Evolutionary conservation across 129 eudicot genomes (phyloP).

Genomic region (Flaveria robusta): DNA sequence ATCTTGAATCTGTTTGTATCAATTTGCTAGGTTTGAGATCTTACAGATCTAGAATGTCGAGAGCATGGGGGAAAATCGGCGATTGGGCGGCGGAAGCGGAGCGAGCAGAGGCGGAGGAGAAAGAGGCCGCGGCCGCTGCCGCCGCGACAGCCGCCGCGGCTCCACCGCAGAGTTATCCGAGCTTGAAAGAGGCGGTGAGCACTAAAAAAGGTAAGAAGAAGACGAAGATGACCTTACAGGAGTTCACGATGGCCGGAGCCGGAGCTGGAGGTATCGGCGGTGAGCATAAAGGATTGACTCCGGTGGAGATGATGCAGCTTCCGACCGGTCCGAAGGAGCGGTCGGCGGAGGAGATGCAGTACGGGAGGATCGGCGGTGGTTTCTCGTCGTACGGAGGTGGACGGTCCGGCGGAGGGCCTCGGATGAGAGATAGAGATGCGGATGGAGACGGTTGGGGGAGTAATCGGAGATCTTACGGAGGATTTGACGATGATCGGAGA

Average conservation of each 20-base stretch:
- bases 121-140: slow-evolving; percentile 44
- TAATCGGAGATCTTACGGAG: slow-evolving; percentile 55
- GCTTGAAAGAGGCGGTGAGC: slow-evolving; percentile 59
- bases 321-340: slow-evolving; percentile 87
- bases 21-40: slow-evolving; percentile 27
- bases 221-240: slow-evolving; percentile 73
- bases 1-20: not conserved
- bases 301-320: slow-evolving; percentile 76
- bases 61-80: slow-evolving; percentile 82
- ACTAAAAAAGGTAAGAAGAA: slow-evolving; percentile 72
- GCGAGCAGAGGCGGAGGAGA: slow-evolving; percentile 72
- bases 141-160: slow-evolving; percentile 50
- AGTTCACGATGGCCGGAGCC: slow-evolving; percentile 52
- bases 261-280: slow-evolving; percentile 13
- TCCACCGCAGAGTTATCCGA: slow-evolving; percentile 56
- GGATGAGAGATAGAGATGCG: slow-evolving; percentile 38
- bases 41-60: slow-evolving; percentile 58
- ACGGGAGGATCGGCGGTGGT: slow-evolving; percentile 71
- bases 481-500: slow-evolving; percentile 57
- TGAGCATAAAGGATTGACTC: slow-evolving; percentile 51
- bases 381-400: slow-evolving; percentile 60
- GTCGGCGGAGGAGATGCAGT: slow-evolving; percentile 63
- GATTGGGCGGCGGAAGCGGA: slow-evolving; percentile 95
- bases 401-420: slow-evolving; percentile 40
- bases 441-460: slow-evolving; percentile 55